Evolutionary conservation across 2,329 filamentous ascomycete species (phyloP), one percentile per base, ranked within the genome.

Genomic region (Thielaviopsis cerberus): DNA sequence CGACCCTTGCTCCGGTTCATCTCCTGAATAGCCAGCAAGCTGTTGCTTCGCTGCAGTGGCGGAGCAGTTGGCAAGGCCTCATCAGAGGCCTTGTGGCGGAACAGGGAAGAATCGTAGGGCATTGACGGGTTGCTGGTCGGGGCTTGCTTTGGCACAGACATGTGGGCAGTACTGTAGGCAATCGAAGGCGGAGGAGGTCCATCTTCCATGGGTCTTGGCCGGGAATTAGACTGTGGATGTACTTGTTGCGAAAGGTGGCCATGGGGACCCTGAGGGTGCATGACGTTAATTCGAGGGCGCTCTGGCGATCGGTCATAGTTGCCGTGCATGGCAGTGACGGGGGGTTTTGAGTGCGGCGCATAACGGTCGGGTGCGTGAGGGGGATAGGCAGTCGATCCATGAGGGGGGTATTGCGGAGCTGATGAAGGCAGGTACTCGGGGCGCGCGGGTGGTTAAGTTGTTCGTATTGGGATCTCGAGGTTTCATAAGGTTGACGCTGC

Each of bases 11-110:
- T 62, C 57, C 88, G 82, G 66, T 88, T 89, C 61, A 84, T 83
- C 59, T 87, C 83, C 64, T 94, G 88, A 11, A 94, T 77, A 2
- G 81, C 83, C n/a, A 95, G 73, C 51, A 94, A 75, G 41, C 79
- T 82, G 61, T 56, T 78, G 76, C 41, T 63, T 27, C 51, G 54
- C 41, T 58, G 59, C 4, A 61, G 54, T 22, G 57, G 57, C 10
- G 59, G 59, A n/a, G 80, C 75, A 48, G 80, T 74, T 30, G 79
- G 75, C 54, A 80, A 76, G 58, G 77, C 78, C 55, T 77, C 80
- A 62, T 68, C 67, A 27, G 68, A 64, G 63, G 74, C 65, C 64
- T 69, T 66, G 59, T 71, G 65, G 61, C 76, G 66, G 51, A 22
- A 75, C 30, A 71, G 66, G 4, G 69, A 69, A 1, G 70, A 66